Percentiles rank a stretch among this genome's conserved stretches.
Conservation (phyloP, 208 protist species). For the Sergeia podlipaevii region DNA sequence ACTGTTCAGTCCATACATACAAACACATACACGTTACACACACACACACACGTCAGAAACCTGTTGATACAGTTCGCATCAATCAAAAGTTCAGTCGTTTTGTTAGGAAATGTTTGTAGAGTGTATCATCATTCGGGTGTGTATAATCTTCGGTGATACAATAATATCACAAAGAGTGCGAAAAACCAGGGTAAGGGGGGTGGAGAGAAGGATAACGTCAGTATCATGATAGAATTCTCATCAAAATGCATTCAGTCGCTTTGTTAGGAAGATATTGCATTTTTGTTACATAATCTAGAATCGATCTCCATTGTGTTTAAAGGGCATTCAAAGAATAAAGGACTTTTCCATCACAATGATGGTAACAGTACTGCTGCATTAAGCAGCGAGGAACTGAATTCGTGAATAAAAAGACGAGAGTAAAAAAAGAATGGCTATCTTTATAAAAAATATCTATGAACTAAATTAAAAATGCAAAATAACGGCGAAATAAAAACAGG, state of each 20-base stretch:
- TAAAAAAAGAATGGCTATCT: not conserved
- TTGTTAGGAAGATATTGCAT: slow-evolving; percentile 32
- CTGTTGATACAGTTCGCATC: slow-evolving; percentile 19
- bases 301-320: too few relatives aligned
- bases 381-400: too few relatives aligned
- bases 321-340: too few relatives aligned
- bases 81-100: slow-evolving; percentile 16
- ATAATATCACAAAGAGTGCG: not conserved
- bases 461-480: too few relatives aligned
- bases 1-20: too few relatives aligned
- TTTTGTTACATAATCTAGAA: slow-evolving; percentile 17
- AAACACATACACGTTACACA: not conserved
- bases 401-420: not conserved
- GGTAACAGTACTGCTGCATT: too few relatives aligned
- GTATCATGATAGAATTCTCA: slow-evolving; percentile 6
- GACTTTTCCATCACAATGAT: too few relatives aligned
- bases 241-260: slow-evolving; percentile 23
- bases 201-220: not conserved
- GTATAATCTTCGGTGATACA: not conserved
- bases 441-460: too few relatives aligned
- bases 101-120: slow-evolving; percentile 19
- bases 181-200: not conserved
- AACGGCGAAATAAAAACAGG: not conserved
- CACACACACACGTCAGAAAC: not conserved
- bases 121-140: slow-evolving; percentile 7